Evolutionary conservation across 305 asterid species (phyloP).

Genomic region (Withania somnifera): DNA sequence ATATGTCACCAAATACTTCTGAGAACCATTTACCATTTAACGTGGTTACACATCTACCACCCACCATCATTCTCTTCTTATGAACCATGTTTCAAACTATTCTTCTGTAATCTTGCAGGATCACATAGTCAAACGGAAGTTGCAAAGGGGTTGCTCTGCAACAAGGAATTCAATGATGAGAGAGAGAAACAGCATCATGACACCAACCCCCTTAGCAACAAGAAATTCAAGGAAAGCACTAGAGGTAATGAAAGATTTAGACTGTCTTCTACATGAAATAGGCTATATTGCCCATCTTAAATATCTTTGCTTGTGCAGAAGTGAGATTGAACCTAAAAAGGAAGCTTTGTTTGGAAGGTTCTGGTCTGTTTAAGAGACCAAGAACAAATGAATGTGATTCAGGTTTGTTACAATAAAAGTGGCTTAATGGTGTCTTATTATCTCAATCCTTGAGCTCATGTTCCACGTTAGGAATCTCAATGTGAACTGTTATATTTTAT

Average conservation of each 20-base stretch:
- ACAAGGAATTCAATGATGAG: conserved; percentile 1
- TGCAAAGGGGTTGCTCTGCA: conserved; percentile 6
- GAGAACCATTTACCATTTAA: neutral
- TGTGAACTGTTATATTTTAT: neutral
- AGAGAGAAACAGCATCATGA: conserved; percentile 19
- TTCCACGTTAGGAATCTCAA: neutral
- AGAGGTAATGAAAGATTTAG: conserved; percentile 21
- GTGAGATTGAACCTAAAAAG: conserved; percentile 28
- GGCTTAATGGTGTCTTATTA: neutral
- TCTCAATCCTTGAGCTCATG: neutral
- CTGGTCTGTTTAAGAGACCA: conserved; percentile 25
- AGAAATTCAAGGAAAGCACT: conserved; percentile 9
- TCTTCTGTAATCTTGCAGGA: conserved; percentile 25
- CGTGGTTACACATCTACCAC: neutral
- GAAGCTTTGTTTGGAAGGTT: conserved; percentile 26
- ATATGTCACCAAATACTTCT: neutral
- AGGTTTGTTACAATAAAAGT: conserved; percentile 14
- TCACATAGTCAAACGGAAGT: conserved; percentile 15
- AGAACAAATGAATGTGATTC: conserved; percentile 21
- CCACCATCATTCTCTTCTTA: neutral
- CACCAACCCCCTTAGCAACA: conserved; percentile 11
- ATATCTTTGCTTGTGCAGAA: conserved; percentile 9
- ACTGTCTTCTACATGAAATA: neutral
- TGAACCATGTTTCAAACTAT: neutral
- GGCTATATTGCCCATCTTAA: conserved; percentile 1